Conservation (phyloP, 306 rosid genomes). For the apple (Malus domestica) region ASM211411v1 NC_041800.1:6124501-6125000, state of each 20-base stretch:
- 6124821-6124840: constrained; percentile 85
- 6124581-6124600: not conserved
- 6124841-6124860: constrained; percentile 74
- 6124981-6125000: constrained; percentile 6
- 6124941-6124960: constrained; percentile 22
- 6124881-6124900: constrained; percentile 38
- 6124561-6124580: not conserved
- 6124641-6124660: constrained; percentile 12
- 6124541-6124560: not conserved
- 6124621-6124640: constrained; percentile 7
- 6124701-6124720: constrained; percentile 40
- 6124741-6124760: constrained; percentile 80
- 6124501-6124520: not conserved
- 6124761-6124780: constrained; percentile 80
- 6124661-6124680: constrained; percentile 37
- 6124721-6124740: constrained; percentile 33
- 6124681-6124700: constrained; percentile 77
- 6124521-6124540: constrained; percentile 2
- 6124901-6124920: constrained; percentile 94
- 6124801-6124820: constrained; percentile 83
- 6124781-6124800: constrained; percentile 55
- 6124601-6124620: constrained; percentile 3
- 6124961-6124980: not conserved
- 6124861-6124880: constrained; percentile 49
- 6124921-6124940: constrained; percentile 96